Percentiles rank a stretch among this genome's conserved stretches.
These are phyloP conservation scores for Apocynum venetum DNA, from an alignment of 257 asterid species.

Conservation along the genomic window DNA sequence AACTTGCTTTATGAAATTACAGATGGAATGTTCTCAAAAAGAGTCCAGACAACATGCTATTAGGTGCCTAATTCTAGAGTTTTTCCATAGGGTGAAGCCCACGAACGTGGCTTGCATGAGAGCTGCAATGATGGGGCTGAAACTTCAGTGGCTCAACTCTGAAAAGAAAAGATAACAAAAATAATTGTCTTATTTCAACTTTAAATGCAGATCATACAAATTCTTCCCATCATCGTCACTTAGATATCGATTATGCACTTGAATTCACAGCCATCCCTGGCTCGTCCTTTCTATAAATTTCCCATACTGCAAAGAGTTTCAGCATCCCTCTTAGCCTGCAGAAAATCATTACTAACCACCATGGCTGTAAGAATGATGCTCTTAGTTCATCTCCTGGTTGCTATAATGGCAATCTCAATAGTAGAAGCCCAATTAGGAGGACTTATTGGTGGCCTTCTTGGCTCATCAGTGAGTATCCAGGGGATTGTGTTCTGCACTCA, in stretches of 20 bases:
- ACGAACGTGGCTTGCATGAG: constrained; percentile 25
- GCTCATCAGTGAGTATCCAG: constrained; percentile 14
- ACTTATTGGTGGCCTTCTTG: constrained; percentile 18
- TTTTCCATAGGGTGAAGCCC: constrained; percentile 30
- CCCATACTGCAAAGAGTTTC: not conserved
- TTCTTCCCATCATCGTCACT: not conserved
- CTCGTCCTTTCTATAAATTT: constrained; percentile 27
- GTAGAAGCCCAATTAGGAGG: constrained; percentile 44
- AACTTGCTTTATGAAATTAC: constrained; percentile 12
- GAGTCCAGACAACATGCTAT: constrained; percentile 28
- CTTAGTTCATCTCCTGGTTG: constrained; percentile 20
- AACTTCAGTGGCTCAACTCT: not conserved
- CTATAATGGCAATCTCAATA: constrained; percentile 29
- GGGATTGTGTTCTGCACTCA: constrained; percentile 46
- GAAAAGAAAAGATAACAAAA: constrained; percentile 15
- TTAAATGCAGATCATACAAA: constrained; percentile 12
- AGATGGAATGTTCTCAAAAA: constrained; percentile 4
- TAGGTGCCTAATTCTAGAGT: constrained; percentile 12
- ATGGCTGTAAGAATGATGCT: constrained; percentile 23
- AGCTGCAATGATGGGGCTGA: not conserved
- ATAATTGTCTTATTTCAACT: constrained; percentile 17
- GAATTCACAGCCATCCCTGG: not conserved
- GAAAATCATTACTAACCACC: not conserved
- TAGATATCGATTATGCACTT: not conserved
- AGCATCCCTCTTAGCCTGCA: not conserved